Percentiles rank a stretch among this genome's conserved stretches.
Conservation (phyloP, 306 rosid species). For the Acacia melanoxylon region DNA sequence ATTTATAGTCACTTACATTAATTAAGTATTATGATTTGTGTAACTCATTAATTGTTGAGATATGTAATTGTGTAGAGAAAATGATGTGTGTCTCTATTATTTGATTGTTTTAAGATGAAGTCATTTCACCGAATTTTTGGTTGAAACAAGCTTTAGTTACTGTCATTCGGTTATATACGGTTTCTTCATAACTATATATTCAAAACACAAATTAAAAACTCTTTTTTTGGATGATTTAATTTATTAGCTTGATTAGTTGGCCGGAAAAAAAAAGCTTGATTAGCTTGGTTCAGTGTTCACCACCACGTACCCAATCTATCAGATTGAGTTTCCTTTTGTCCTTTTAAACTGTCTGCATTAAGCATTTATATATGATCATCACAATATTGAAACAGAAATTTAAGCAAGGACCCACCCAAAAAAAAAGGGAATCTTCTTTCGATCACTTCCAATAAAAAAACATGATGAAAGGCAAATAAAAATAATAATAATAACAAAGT, state of each 20-base stretch:
- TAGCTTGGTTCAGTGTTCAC: not conserved
- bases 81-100: not conserved
- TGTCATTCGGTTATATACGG: not conserved
- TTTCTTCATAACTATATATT: not conserved
- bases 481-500: too few species aligned
- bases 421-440: not conserved
- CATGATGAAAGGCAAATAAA: not conserved
- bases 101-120: not conserved
- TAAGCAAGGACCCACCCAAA: not conserved
- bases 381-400: not conserved
- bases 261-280: too few species aligned
- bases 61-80: not conserved
- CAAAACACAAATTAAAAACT: too few species aligned
- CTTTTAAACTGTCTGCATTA: not conserved
- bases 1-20: too few species aligned
- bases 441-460: not conserved
- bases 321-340: not conserved
- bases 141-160: not conserved
- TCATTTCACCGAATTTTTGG: not conserved
- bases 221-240: not conserved
- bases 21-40: not conserved
- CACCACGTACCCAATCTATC: not conserved
- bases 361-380: not conserved
- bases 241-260: not conserved
- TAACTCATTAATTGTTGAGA: too few species aligned